A percentile compares a stretch with the other conserved stretches of the same genome.
Evolutionary conservation across 108 stramenopile genomes (phyloP).

Genomic region (Schizochytrium sp.): DNA sequence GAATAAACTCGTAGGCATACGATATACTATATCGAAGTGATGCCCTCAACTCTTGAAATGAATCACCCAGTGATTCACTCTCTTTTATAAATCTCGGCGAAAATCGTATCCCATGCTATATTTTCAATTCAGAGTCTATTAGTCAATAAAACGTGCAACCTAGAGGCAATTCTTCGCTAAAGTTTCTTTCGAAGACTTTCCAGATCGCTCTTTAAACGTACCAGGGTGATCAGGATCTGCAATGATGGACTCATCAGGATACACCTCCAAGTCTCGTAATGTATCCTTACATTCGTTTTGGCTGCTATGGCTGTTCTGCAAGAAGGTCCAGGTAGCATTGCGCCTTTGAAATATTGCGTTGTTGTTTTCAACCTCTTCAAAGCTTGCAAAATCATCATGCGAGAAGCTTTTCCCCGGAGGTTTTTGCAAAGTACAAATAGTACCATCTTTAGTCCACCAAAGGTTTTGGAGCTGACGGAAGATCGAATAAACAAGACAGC

Average conservation of each 20-base stretch:
- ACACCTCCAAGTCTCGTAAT: not conserved
- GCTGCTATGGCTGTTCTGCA: not conserved
- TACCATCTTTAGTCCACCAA: no score
- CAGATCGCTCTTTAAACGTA: not conserved
- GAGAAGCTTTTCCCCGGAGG: no score
- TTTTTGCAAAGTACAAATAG: no score
- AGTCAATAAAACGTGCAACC: no score
- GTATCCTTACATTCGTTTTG: not conserved
- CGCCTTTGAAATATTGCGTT: not conserved
- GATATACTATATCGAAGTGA: no score
- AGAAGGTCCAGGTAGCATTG: not conserved
- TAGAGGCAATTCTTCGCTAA: not conserved
- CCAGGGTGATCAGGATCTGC: slow-evolving; percentile 7
- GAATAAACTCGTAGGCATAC: no score
- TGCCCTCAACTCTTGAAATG: no score
- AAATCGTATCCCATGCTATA: slow-evolving; percentile 11
- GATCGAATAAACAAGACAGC: no score
- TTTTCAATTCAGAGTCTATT: not conserved
- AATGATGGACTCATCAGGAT: not conserved
- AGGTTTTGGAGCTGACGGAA: no score
- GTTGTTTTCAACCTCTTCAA: no score
- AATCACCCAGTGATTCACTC: not conserved
- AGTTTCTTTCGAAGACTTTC: not conserved
- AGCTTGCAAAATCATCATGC: no score
- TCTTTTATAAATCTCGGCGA: slow-evolving; percentile 12